Evolutionary conservation across 441 rosid species (phyloP).

Genomic region (Metrosideros polymorpha): DNA sequence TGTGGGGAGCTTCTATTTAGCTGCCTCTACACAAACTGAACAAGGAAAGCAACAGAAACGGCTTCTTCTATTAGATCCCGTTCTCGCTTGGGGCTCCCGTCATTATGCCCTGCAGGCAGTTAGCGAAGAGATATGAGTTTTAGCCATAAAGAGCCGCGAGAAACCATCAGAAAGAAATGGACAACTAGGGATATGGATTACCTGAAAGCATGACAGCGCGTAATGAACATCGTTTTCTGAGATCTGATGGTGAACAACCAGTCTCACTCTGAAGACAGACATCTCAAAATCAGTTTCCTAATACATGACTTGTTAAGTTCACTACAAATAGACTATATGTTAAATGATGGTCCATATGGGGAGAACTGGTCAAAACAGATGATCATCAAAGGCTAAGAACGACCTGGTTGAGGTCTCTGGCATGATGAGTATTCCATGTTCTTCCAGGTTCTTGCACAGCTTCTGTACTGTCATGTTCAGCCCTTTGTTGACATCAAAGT

Average conservation of each 20-base stretch:
- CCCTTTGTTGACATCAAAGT: constrained; percentile 39
- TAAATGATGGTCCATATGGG: neutral
- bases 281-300: neutral
- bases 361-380: neutral
- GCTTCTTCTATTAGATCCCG: constrained; percentile 6
- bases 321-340: neutral
- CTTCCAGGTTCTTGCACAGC: constrained; percentile 56
- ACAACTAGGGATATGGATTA: constrained; percentile 1
- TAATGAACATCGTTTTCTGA: constrained; percentile 68
- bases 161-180: neutral
- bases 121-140: neutral
- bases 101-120: constrained; percentile 34
- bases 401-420: constrained; percentile 51
- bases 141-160: neutral
- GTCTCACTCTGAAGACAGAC: constrained; percentile 47
- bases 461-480: constrained; percentile 40
- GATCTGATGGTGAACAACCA: constrained; percentile 85
- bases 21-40: neutral
- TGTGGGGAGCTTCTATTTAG: neutral
- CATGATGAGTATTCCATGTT: constrained; percentile 60
- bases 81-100: constrained; percentile 21
- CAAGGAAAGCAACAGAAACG: neutral
- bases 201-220: constrained; percentile 61
- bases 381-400: neutral
- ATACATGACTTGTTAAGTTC: neutral